Conservation (phyloP, 1,284 basidiomycete species). For the Ustilago bromivora region DNA sequence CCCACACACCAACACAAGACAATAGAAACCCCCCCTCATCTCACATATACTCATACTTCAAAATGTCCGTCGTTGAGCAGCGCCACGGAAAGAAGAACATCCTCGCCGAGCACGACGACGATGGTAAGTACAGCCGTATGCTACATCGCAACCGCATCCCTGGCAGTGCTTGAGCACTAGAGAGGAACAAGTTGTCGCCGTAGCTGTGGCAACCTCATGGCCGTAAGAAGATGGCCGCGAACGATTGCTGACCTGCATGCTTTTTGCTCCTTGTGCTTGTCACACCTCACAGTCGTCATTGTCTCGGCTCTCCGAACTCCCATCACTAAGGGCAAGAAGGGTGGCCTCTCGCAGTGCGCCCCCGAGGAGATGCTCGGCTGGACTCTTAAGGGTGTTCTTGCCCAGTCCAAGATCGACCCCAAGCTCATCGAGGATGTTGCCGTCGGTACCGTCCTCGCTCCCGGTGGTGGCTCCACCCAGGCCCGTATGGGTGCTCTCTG, state of each 20-base stretch:
- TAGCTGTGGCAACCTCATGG: neutral
- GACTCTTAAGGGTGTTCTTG: slow-evolving; percentile 71
- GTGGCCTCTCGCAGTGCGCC: slow-evolving; percentile 85
- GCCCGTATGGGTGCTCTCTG: slow-evolving; percentile 95
- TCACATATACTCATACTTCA: slow-evolving; percentile 12
- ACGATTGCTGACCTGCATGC: slow-evolving; percentile 5
- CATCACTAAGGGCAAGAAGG: slow-evolving; percentile 89
- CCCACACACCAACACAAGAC: neutral
- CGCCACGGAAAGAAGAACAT: slow-evolving; percentile 63
- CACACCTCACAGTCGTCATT: slow-evolving; percentile 78
- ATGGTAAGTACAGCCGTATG: slow-evolving; percentile 55
- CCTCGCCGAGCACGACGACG: slow-evolving; percentile 67
- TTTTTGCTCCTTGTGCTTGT: neutral
- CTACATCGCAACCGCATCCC: neutral
- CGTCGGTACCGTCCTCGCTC: slow-evolving; percentile 93
- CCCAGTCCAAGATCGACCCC: slow-evolving; percentile 77
- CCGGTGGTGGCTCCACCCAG: slow-evolving; percentile 86
- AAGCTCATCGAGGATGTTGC: slow-evolving; percentile 79
- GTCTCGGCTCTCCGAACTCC: slow-evolving; percentile 88
- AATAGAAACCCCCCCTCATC: neutral
- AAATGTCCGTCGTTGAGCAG: slow-evolving; percentile 43
- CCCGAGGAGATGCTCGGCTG: slow-evolving; percentile 90
- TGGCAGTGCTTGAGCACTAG: no score
- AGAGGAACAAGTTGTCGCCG: no score
- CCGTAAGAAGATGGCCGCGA: neutral